Evolutionary conservation across 1,139 yeast species (phyloP), one percentile per base, ranked within the genome.

Genomic region (Pichia sp.): DNA sequence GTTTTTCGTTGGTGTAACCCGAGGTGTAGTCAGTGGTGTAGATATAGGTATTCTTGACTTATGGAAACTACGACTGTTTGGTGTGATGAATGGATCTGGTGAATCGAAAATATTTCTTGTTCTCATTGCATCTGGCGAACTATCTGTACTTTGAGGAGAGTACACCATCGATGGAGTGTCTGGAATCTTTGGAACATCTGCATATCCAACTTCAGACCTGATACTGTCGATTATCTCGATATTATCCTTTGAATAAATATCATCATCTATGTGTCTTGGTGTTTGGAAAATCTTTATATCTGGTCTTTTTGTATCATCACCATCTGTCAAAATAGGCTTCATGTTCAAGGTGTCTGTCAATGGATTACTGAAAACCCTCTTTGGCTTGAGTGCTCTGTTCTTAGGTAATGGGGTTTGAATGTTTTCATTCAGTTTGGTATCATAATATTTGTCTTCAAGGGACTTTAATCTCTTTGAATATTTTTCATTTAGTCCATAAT

Each of bases 71-170:
- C 53, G 54, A 12, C 55, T 50, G n/a, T 54, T 53, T 2, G 67
- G 67, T 2, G 67, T 62, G 9, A 57, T 46, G 39, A 63, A 63
- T 8, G 67, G 67, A 50, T 61, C 58, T 1, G 61, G 58, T 4
- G 60, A 55, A 19, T 50, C 51, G 38, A 47, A 45, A 12, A 49
- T 50, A 30, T 42, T 46, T 35, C 50, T 53, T 2, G 43, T 36
- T 27, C 19, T 44, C 41, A 50, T 41, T n/a, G 45, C 34, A 12
- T 46, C 50, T 4, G 56, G 56, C 1, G 55, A 45, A 21, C 50
- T 46, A 14, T 34, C 32, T 4, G 27, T 17, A 34, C 51, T 48
- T 17, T 12, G 35, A 12, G 40, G 41, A 6, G 47, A 51, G 21
- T 44, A 20, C 8, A 31, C 40, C 15, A 32, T 37, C 4, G 35